phyloP scores from a whole-genome alignment of 495 filamentous ascomycete genomes.

The Aspergillus biplanus region DNA sequence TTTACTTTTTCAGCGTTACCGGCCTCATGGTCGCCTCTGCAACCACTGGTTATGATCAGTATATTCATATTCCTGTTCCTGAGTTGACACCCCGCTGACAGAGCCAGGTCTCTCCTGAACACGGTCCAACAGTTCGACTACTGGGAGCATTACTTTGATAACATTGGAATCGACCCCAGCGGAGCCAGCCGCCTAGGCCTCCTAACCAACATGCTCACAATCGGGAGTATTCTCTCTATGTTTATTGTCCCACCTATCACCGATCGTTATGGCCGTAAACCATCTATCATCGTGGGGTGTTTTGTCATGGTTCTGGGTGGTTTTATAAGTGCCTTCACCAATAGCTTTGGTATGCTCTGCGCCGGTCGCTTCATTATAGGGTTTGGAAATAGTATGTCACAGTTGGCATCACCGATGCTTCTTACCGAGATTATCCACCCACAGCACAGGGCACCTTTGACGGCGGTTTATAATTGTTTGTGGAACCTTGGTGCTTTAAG shows the following conservation, averaged over 20 bases:
- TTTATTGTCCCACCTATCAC: background rate
- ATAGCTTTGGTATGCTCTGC: background rate
- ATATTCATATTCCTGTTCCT: conserved; percentile 9
- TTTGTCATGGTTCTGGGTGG: background rate
- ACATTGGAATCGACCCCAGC: background rate
- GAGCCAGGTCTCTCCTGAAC: background rate
- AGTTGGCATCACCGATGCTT: background rate
- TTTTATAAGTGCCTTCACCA: background rate
- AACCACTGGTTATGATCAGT: conserved; percentile 7
- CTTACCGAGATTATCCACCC: conserved; percentile 1
- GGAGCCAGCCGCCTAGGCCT: background rate
- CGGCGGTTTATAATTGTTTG: background rate
- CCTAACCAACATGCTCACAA: background rate
- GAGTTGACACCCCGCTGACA: background rate
- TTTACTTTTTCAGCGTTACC: conserved; percentile 26
- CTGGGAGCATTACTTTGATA: background rate
- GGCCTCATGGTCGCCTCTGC: background rate
- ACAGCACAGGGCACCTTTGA: background rate
- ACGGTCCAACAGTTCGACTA: background rate
- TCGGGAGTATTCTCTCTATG: background rate
- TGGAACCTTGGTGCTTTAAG: background rate
- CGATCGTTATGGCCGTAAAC: background rate
- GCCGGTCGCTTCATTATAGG: background rate
- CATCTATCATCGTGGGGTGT: background rate
- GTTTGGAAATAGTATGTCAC: background rate